Evolutionary conservation across 768 basidiomycete genomes (phyloP).

Genomic region (Mycena filopes): DNA sequence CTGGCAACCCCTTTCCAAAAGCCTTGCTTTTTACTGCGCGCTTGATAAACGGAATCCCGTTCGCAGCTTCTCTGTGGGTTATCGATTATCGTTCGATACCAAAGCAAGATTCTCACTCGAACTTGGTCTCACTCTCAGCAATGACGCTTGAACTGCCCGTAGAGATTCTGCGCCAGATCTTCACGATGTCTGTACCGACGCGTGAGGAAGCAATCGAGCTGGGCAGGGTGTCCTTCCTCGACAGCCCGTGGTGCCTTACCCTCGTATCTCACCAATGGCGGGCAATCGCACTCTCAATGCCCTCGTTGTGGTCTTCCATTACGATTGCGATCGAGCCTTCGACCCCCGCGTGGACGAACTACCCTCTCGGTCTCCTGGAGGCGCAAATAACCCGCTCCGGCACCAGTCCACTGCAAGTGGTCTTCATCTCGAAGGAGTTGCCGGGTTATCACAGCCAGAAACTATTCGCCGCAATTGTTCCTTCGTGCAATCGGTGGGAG

Average conservation of each 20-base stretch:
- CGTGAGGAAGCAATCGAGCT: neutral
- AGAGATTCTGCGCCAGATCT: neutral
- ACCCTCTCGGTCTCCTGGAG: neutral
- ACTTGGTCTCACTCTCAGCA: too few species aligned
- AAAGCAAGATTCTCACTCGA: too few species aligned
- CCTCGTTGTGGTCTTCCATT: neutral
- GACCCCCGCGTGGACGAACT: neutral
- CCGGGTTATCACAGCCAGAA: neutral
- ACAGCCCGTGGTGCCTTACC: neutral
- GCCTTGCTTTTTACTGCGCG: too few species aligned
- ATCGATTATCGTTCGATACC: too few species aligned
- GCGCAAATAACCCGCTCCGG: neutral
- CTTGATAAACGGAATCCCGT: too few species aligned
- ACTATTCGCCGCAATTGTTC: neutral
- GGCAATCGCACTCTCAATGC: neutral
- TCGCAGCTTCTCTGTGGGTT: too few species aligned
- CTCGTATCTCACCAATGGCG: neutral
- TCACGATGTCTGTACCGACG: neutral
- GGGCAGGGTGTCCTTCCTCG: conserved; percentile 1
- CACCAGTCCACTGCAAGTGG: neutral
- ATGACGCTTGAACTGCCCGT: neutral
- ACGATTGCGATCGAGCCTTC: neutral
- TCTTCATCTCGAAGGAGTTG: neutral
- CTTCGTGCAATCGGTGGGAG: neutral
- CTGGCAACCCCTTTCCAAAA: too few species aligned